Conservation (phyloP, 2,329 filamentous ascomycete species). For the Conoideocrella luteorostrata region DNA sequence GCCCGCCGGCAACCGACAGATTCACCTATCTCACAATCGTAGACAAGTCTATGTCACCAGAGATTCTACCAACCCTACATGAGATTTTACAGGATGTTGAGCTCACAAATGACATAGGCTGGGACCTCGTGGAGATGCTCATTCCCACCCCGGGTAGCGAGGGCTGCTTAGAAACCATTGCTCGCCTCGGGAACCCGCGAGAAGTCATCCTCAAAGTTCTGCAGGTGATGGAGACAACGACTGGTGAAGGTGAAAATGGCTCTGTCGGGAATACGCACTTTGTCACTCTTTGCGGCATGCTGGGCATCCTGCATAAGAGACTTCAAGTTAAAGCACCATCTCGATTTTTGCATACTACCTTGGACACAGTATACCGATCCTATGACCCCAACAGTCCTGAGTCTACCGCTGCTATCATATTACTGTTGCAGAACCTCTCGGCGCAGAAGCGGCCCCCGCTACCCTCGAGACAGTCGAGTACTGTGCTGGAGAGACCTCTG, state of each 20-base stretch:
- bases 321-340: slow-evolving; percentile 74
- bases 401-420: slow-evolving; percentile 63
- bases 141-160: slow-evolving; percentile 63
- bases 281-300: slow-evolving; percentile 62
- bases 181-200: slow-evolving; percentile 69
- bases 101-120: slow-evolving; percentile 71
- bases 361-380: slow-evolving; percentile 62
- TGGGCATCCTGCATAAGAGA: slow-evolving; percentile 65
- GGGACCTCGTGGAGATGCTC: slow-evolving; percentile 75
- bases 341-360: slow-evolving; percentile 69
- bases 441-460: slow-evolving; percentile 59
- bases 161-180: slow-evolving; percentile 65
- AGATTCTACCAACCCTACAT: slow-evolving; percentile 61
- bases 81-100: slow-evolving; percentile 61
- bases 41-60: slow-evolving; percentile 63
- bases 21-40: slow-evolving; percentile 75
- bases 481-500: slow-evolving; percentile 48
- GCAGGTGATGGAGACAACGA: slow-evolving; percentile 57
- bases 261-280: slow-evolving; percentile 46
- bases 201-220: slow-evolving; percentile 78
- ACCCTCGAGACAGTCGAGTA: slow-evolving; percentile 52
- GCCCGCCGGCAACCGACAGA: slow-evolving; percentile 52
- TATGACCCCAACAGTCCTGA: slow-evolving; percentile 60
- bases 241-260: slow-evolving; percentile 30
- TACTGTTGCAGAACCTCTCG: slow-evolving; percentile 63